Evolutionary conservation across 2,329 filamentous ascomycete species (phyloP).

Genomic region (Akanthomyces dipterigenus): DNA sequence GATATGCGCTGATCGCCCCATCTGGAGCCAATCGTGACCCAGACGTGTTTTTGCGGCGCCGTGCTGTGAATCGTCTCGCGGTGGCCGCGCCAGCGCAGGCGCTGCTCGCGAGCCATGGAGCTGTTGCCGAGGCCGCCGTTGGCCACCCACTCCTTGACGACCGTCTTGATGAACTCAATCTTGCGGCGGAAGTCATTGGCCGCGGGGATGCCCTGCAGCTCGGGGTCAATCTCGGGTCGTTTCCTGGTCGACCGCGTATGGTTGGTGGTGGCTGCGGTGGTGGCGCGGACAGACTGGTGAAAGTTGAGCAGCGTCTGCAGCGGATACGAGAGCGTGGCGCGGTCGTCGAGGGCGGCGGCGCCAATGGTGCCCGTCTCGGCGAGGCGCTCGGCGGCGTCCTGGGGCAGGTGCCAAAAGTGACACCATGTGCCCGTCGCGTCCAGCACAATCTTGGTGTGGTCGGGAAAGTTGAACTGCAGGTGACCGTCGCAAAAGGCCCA

Average conservation of each 20-base stretch:
- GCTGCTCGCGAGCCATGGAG: constrained; percentile 46
- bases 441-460: constrained; percentile 78
- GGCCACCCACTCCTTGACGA: constrained; percentile 64
- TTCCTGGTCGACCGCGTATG: constrained; percentile 38
- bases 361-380: constrained; percentile 59
- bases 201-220: constrained; percentile 57
- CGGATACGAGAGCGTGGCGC: constrained; percentile 65
- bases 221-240: constrained; percentile 53
- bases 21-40: constrained; percentile 61
- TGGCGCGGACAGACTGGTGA: too few species aligned
- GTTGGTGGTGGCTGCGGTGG: constrained; percentile 25
- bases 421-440: constrained; percentile 68
- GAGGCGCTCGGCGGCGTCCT: constrained; percentile 62
- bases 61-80: constrained; percentile 48
- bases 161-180: constrained; percentile 62
- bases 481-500: constrained; percentile 78
- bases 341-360: constrained; percentile 62
- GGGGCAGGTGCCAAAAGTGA: constrained; percentile 69
- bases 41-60: constrained; percentile 56
- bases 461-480: constrained; percentile 82
- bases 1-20: constrained; percentile 51
- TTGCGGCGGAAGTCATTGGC: constrained; percentile 70
- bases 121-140: constrained; percentile 66
- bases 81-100: constrained; percentile 52
- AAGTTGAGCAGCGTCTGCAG: constrained; percentile 70